A percentile compares a stretch with the other conserved stretches of the same genome.
These are phyloP conservation scores for Phlegmacium glaucopus DNA, from an alignment of 768 basidiomycete species.

Conservation along the genomic window DNA sequence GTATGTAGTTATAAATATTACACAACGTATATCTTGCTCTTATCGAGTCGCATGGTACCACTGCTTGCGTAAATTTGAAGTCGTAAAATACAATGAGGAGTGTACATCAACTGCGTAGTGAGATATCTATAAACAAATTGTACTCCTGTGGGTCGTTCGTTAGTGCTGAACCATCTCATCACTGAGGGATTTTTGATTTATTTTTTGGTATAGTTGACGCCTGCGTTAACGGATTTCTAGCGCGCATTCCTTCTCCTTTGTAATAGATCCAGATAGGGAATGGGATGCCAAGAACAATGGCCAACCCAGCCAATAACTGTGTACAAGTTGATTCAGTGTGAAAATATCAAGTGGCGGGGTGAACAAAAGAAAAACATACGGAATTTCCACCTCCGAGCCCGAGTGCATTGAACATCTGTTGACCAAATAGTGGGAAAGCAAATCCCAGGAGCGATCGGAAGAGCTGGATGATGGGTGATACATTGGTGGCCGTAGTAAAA, in stretches of 20 bases:
- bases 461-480: conserved; percentile 27
- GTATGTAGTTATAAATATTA: too few species aligned
- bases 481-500: too few species aligned
- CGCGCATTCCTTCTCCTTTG: conserved; percentile 49
- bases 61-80: too few species aligned
- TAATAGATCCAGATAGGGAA: conserved; percentile 75
- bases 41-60: too few species aligned
- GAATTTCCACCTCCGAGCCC: conserved; percentile 71
- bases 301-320: conserved; percentile 54
- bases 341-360: background rate
- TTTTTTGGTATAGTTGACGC: conserved; percentile 18
- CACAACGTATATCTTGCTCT: too few species aligned
- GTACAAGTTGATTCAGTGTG: too few species aligned
- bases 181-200: too few species aligned
- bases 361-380: conserved; percentile 18
- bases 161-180: too few species aligned
- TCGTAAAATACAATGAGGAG: too few species aligned
- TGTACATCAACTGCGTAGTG: too few species aligned
- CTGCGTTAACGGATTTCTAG: conserved; percentile 27
- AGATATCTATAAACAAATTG: too few species aligned
- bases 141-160: too few species aligned
- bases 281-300: conserved; percentile 61
- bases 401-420: conserved; percentile 60
- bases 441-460: conserved; percentile 48
- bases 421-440: conserved; percentile 42